Conservation (phyloP, 108 stramenopile species). For the Schizochytrium sp. region DNA sequence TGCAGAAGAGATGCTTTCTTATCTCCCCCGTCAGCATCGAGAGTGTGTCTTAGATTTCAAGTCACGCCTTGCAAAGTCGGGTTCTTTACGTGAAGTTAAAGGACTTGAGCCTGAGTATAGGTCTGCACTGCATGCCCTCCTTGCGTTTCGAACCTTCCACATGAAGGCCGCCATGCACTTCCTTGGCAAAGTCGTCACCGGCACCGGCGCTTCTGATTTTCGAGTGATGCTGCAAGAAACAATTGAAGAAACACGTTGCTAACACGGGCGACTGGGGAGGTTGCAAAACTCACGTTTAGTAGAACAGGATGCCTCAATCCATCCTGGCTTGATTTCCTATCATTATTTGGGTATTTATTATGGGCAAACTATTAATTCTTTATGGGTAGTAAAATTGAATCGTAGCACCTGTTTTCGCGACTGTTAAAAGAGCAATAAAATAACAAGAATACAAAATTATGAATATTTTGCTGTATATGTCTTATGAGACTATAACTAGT, state of each 20-base stretch:
- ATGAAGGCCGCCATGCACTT: not conserved
- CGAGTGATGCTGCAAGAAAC: not conserved
- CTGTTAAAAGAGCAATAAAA: too few relatives aligned
- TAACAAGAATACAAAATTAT: too few relatives aligned
- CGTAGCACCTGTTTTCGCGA: too few relatives aligned
- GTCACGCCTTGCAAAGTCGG: not conserved
- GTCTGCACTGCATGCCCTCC: conserved; percentile 15
- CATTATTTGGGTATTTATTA: too few relatives aligned
- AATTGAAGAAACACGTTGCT: not conserved
- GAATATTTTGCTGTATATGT: too few relatives aligned
- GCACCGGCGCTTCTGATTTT: conserved; percentile 14
- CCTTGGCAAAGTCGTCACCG: not conserved
- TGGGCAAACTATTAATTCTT: too few relatives aligned
- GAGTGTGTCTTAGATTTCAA: conserved; percentile 1
- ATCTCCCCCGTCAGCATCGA: not conserved
- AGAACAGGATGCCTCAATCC: too few relatives aligned
- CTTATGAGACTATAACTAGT: not conserved
- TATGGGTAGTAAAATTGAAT: too few relatives aligned
- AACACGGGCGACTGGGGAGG: too few relatives aligned
- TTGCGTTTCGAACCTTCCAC: not conserved
- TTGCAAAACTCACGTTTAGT: too few relatives aligned
- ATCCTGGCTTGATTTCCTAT: too few relatives aligned
- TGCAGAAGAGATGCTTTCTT: not conserved
- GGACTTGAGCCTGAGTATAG: not conserved
- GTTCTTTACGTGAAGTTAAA: not conserved